A percentile compares a stretch with the other conserved stretches of the same genome.
Evolutionary conservation across 345 rosid genomes (phyloP).

Genomic region (Tarenaya hassleriana): DNA sequence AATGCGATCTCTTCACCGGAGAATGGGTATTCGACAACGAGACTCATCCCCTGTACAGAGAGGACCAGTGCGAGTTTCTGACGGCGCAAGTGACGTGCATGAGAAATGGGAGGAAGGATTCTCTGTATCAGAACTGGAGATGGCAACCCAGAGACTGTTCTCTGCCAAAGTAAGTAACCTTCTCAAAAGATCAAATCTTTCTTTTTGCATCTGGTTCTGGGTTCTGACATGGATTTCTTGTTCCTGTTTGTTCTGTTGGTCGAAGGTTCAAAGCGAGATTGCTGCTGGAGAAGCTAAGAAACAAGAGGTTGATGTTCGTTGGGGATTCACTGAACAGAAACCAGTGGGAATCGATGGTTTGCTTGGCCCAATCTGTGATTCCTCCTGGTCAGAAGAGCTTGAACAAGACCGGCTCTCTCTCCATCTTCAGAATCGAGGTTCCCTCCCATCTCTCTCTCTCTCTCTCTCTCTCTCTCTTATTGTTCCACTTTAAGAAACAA

Average conservation of each 20-base stretch:
- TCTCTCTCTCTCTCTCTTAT: too few relatives aligned
- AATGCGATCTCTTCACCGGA: slow-evolving; percentile 82
- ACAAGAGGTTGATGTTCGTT: slow-evolving; percentile 92
- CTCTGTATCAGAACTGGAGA: slow-evolving; percentile 83
- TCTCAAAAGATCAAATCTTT: too few relatives aligned
- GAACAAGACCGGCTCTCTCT: slow-evolving; percentile 54
- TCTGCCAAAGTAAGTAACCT: slow-evolving; percentile 80
- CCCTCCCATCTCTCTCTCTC: not conserved
- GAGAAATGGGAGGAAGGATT: slow-evolving; percentile 86
- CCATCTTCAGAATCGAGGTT: slow-evolving; percentile 73
- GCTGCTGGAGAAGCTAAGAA: slow-evolving; percentile 74
- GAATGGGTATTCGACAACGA: slow-evolving; percentile 67
- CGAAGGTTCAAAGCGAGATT: slow-evolving; percentile 62
- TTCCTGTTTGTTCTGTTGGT: not conserved
- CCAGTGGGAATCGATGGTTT: slow-evolving; percentile 98
- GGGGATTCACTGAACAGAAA: slow-evolving; percentile 96
- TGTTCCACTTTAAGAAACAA: too few relatives aligned
- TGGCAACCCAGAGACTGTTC: slow-evolving; percentile 92
- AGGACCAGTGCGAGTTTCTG: slow-evolving; percentile 73
- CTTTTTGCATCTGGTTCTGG: too few relatives aligned
- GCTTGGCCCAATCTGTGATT: slow-evolving; percentile 78
- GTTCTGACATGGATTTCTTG: not conserved
- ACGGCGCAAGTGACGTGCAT: slow-evolving; percentile 83
- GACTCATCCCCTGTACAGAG: slow-evolving; percentile 68
- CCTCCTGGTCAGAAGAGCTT: slow-evolving; percentile 61